A percentile compares a stretch with the other conserved stretches of the same genome.
Conservation (phyloP, 129 eudicot species). For the Kitagawia praeruptora region DNA sequence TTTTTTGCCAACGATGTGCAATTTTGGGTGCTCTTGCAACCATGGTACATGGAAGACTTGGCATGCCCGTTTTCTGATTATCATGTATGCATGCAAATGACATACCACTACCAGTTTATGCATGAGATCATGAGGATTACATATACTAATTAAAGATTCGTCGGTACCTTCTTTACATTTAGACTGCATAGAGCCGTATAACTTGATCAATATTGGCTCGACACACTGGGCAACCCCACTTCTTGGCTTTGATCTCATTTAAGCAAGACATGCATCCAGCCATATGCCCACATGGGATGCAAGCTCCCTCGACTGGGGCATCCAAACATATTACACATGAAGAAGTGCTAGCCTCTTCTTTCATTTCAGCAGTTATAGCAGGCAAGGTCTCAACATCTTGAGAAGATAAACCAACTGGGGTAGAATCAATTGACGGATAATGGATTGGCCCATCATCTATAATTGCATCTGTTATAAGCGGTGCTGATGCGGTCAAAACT, state of each 20-base stretch:
- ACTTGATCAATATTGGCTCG: slow-evolving; percentile 82
- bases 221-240: slow-evolving; percentile 98
- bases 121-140: slow-evolving; percentile 7
- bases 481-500: slow-evolving; percentile 46
- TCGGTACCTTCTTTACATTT: slow-evolving; percentile 13
- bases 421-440: slow-evolving; percentile 64
- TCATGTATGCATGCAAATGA: background rate
- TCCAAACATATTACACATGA: slow-evolving; percentile 92
- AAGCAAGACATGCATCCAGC: slow-evolving; percentile 98
- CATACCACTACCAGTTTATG: background rate
- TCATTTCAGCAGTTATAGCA: slow-evolving; percentile 23
- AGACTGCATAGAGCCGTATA: slow-evolving; percentile 76
- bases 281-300: slow-evolving; percentile 97
- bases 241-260: slow-evolving; percentile 69
- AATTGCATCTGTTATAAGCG: slow-evolving; percentile 33
- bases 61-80: background rate
- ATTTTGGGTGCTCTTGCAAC: background rate
- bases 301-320: slow-evolving; percentile 94
- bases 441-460: slow-evolving; percentile 65
- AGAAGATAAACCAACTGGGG: slow-evolving; percentile 24
- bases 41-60: background rate
- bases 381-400: slow-evolving; percentile 16
- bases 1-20: background rate
- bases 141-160: slow-evolving; percentile 11
- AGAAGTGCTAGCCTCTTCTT: slow-evolving; percentile 28